A percentile compares a stretch with the other conserved stretches of the same genome.
These are phyloP conservation scores for Plasmodium vinckei DNA, from an alignment of 169 alveolate genomes.

Conservation along the genomic window DNA sequence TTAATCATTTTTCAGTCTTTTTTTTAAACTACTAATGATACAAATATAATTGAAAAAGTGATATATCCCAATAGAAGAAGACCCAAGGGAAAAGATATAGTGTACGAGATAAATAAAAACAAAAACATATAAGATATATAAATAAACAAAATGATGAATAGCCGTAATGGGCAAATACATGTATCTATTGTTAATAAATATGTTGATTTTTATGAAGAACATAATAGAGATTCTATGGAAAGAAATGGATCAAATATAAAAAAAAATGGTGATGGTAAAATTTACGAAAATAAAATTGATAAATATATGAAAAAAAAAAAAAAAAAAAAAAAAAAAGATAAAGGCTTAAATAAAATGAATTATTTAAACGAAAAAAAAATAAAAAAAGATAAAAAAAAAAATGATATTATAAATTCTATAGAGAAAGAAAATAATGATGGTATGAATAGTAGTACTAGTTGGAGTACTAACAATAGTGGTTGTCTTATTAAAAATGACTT, in stretches of 20 bases:
- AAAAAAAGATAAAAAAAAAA: not conserved
- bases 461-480: not conserved
- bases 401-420: not conserved
- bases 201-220: constrained; percentile 56
- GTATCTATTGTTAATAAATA: constrained; percentile 45
- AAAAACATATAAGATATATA: too few species aligned
- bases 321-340: not conserved
- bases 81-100: too few species aligned
- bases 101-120: too few species aligned
- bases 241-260: constrained; percentile 4
- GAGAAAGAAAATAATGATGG: not conserved
- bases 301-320: not conserved
- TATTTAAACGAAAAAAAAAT: not conserved
- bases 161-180: constrained; percentile 18
- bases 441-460: not conserved
- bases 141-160: constrained; percentile 7
- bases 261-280: not conserved
- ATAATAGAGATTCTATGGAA: not conserved
- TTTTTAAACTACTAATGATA: too few species aligned
- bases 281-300: too few species aligned
- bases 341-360: not conserved
- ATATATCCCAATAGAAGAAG: too few species aligned
- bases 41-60: too few species aligned
- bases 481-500: not conserved
- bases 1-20: too few species aligned